Base-by-base conservation (phyloP, 768 basidiomycete genomes). In the Tylopilus sp. region DNA sequence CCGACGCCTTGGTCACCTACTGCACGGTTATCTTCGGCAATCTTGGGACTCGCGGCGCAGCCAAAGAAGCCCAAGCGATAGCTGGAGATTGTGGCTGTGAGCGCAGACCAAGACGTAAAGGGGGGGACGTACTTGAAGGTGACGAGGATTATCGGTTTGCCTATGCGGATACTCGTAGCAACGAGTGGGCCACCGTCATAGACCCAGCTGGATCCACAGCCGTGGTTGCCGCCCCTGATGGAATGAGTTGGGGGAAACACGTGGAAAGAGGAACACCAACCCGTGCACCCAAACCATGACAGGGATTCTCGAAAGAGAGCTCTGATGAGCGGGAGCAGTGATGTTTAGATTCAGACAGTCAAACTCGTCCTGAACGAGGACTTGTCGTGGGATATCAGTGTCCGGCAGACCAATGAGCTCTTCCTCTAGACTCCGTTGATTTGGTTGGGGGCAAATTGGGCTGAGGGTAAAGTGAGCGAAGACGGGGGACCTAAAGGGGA, bases 201-300 rank as follows among this genome's bases (percentile, higher is more conserved):
- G 9, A 87, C 71, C 88, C 89, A 90, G 63, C 80, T 80, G 4
- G 86, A 86, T 7, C 89, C 88, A 52, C 81, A 83, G 19, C 89
- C 89, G 61, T 80, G 75, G 62, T 87, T 81, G 10, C 83, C 84
- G 36, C 89, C 88, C 24, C 88, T 90, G 63, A 46, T 48, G 28
- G 44, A 54, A 50, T 68, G 21, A 72, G 64, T 38, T 33, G 48
- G 50, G 55, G 17, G 43, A 57, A 58, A 47, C 9, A 50, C 34
- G 24, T 48, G 52, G 24, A 51, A 37, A 37, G 45, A 22, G 30
- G 36, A 56, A 26, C 28, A 73, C 82, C 40, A 60, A 90, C 88
- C 89, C 89, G 71, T 91, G 89, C n/a, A 91, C 74, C 89, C 88
- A 91, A 41, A 89, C 67, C 88, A 91, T 89, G 58, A 91, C 87